Evolutionary conservation across 148 eudicot genomes (phyloP), one percentile per base, ranked within the genome.

Genomic region (Spergularia bocconei): DNA sequence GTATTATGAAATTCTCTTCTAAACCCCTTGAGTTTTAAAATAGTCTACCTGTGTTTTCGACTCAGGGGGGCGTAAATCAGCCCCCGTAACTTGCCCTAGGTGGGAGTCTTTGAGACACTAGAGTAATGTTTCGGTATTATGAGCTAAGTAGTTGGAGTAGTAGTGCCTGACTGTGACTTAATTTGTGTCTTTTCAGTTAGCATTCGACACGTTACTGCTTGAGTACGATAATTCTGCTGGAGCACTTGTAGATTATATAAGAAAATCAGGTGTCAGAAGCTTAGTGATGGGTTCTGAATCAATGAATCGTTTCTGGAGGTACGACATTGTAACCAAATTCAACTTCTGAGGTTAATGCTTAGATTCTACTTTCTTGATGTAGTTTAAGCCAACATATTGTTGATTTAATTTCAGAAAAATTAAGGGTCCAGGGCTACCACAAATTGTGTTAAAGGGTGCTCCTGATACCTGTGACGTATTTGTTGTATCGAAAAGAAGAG

Each of bases 261-360:
- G 71, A 25, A 84, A 85, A 66, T 82, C 86, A 4, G 72, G 79
- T 70, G 74, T 85, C 23, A 82, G 73, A 76, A 89, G 85, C 79
- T 83, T 93, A 75, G 96, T 93, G 15, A 66, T 93, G 80, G 98
- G 98, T 25, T 93, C 96, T 51, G 84, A 81, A 80, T 74, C 88
- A 16, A 55, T 87, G 17, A 84, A 81, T 76, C 87, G 81, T 48
- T 73, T 91, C 50, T 66, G 72, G 67, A 85, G 96, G 98, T 89
- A 86, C 51, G 47, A 38, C 76, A 21, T 36, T 69, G 60, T 29
- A 29, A 29, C 36, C 36, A 29, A 29, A 2, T 29, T 29, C 2
- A 4, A 29, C 3, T 29, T 29, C 36, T 29, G 36, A 29, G 7
- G 48, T 44, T 44, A 0, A 44, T 44, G 12, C 21, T 60, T 36